Percentiles rank a stretch among this genome's conserved stretches.
Evolutionary conservation across 441 rosid genomes (phyloP).

Genomic region (Biscutella laevigata): DNA sequence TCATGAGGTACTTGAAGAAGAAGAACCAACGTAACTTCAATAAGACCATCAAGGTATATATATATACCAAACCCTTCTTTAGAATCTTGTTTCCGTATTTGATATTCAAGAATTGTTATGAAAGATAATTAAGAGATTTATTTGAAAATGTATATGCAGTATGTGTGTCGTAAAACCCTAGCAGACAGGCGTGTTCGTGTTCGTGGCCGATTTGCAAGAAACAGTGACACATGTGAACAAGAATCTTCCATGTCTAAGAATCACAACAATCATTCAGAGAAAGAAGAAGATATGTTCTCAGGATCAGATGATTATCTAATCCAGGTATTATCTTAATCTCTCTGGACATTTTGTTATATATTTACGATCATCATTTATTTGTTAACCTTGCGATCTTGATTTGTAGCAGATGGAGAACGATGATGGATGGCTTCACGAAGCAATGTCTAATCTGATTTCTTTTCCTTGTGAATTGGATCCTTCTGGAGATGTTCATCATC

Average conservation of each 20-base stretch:
- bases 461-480: conserved; percentile 34
- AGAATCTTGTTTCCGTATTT: background rate
- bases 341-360: background rate
- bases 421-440: conserved; percentile 76
- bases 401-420: conserved; percentile 48
- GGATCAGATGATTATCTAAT: conserved; percentile 30
- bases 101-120: background rate
- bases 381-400: background rate
- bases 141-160: conserved; percentile 35
- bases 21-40: conserved; percentile 89
- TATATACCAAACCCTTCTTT: background rate
- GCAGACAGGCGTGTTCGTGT: conserved; percentile 90
- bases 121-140: background rate
- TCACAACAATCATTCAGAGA: conserved; percentile 27
- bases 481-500: conserved; percentile 23
- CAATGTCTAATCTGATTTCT: conserved; percentile 59
- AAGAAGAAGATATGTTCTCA: conserved; percentile 35
- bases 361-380: background rate
- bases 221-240: conserved; percentile 52
- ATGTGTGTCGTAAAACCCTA: conserved; percentile 87
- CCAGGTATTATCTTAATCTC: conserved; percentile 40
- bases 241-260: conserved; percentile 34
- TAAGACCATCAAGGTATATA: conserved; percentile 78
- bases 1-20: conserved; percentile 81
- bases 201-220: conserved; percentile 84